Conservation (phyloP, 2,329 filamentous ascomycete genomes). For the Epichloe festucae region DNA sequence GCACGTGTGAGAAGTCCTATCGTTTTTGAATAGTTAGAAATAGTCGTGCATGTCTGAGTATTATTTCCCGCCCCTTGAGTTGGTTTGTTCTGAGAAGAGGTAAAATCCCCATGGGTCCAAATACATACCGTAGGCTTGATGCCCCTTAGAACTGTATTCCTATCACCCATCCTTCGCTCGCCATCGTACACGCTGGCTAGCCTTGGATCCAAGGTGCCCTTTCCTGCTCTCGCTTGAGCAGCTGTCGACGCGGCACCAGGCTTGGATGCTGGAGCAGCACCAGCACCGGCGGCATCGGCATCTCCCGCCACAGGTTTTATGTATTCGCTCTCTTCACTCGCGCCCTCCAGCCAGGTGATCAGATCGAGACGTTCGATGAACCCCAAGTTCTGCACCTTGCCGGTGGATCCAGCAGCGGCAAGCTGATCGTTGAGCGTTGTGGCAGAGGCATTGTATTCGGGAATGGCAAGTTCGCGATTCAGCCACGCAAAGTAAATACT, state of each 20-base stretch:
- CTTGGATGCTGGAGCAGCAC: constrained; percentile 16
- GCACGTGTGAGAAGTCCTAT: constrained; percentile 87
- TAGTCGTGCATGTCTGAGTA: background rate
- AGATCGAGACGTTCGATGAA: constrained; percentile 88
- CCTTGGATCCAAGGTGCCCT: constrained; percentile 63
- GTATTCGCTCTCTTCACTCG: constrained; percentile 81
- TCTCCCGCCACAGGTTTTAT: constrained; percentile 73
- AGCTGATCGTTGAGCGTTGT: constrained; percentile 71
- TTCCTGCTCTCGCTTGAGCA: constrained; percentile 38
- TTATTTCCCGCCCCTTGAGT: no score
- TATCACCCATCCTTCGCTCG: constrained; percentile 83
- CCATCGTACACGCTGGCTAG: constrained; percentile 81
- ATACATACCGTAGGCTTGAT: constrained; percentile 70
- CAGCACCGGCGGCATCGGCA: constrained; percentile 28
- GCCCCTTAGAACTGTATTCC: constrained; percentile 76
- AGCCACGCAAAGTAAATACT: constrained; percentile 95
- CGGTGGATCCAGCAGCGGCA: constrained; percentile 42
- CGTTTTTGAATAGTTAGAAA: background rate
- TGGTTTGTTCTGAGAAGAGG: no score
- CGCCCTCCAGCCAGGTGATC: constrained; percentile 85
- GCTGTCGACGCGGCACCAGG: constrained; percentile 29
- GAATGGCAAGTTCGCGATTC: constrained; percentile 80
- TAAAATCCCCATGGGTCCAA: no score
- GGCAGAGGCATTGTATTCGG: constrained; percentile 80
- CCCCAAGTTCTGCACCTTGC: constrained; percentile 71